A percentile compares a stretch with the other conserved stretches of the same genome.
phyloP scores from a whole-genome alignment of 2,329 filamentous ascomycete species.

The Cercospora nicotianae region DNA sequence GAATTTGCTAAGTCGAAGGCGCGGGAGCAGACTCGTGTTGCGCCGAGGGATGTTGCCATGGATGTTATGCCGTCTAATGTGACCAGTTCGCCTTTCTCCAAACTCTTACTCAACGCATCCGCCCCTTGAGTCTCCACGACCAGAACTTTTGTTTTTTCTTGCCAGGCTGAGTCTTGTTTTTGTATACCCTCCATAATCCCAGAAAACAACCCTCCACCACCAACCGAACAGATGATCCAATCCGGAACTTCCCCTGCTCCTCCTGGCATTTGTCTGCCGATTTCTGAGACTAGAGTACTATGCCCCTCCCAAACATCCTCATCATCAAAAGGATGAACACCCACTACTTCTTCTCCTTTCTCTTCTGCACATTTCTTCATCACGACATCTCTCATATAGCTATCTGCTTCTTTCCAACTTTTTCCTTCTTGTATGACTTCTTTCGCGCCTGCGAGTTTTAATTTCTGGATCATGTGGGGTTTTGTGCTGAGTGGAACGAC shows the following conservation, averaged over 20 bases:
- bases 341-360: slow-evolving; percentile 56
- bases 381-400: slow-evolving; percentile 61
- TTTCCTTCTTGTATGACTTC: slow-evolving; percentile 68
- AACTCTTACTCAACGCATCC: slow-evolving; percentile 64
- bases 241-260: slow-evolving; percentile 53
- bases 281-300: slow-evolving; percentile 27
- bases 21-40: slow-evolving; percentile 57
- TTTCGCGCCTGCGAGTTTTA: slow-evolving; percentile 65
- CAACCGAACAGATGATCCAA: slow-evolving; percentile 73
- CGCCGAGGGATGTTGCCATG: slow-evolving; percentile 72
- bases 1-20: too few species aligned
- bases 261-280: neutral
- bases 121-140: slow-evolving; percentile 76
- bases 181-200: slow-evolving; percentile 72
- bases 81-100: slow-evolving; percentile 55
- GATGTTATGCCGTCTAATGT: slow-evolving; percentile 71
- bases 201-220: slow-evolving; percentile 76
- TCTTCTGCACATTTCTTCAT: slow-evolving; percentile 41
- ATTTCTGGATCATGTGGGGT: slow-evolving; percentile 68
- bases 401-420: slow-evolving; percentile 69
- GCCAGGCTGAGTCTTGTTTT: slow-evolving; percentile 37
- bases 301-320: slow-evolving; percentile 67
- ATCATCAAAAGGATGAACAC: slow-evolving; percentile 71
- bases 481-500: slow-evolving; percentile 69
- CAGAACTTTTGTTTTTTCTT: slow-evolving; percentile 53